A percentile compares a stretch with the other conserved stretches of the same genome.
Evolutionary conservation across 2,329 filamentous ascomycete genomes (phyloP).

Genomic region (Diaporthe vaccinii): DNA sequence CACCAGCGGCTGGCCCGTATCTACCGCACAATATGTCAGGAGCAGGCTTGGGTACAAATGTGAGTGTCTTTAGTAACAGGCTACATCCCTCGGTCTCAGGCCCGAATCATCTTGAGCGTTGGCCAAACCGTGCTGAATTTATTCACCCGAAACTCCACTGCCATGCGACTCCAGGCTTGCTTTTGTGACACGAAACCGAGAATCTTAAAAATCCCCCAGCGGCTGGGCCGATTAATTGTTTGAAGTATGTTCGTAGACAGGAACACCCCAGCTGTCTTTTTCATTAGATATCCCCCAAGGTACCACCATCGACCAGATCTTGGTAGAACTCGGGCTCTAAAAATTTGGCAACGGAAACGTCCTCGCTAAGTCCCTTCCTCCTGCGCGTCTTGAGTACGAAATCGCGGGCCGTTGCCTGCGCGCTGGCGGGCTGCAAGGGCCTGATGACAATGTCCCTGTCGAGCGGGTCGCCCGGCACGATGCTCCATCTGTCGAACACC

Average conservation of each 20-base stretch:
- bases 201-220: conserved; percentile 1
- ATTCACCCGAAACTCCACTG: conserved; percentile 21
- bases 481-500: conserved; percentile 95
- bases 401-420: conserved; percentile 91
- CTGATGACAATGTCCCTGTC: conserved; percentile 87
- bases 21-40: background rate
- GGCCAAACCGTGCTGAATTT: conserved; percentile 15
- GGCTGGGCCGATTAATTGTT: background rate
- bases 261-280: background rate
- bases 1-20: background rate
- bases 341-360: conserved; percentile 96
- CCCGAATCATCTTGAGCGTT: background rate
- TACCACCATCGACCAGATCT: conserved; percentile 88
- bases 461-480: conserved; percentile 94
- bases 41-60: background rate
- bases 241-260: background rate
- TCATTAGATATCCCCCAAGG: conserved; percentile 71
- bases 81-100: background rate
- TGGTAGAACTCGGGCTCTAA: conserved; percentile 94
- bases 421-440: conserved; percentile 87
- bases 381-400: conserved; percentile 96
- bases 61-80: background rate
- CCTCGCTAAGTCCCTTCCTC: conserved; percentile 94
- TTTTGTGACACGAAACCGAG: conserved; percentile 4
- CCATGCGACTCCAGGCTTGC: conserved; percentile 22